Evolutionary conservation across 2,329 filamentous ascomycete genomes (phyloP), one percentile per base, ranked within the genome.

Genomic region (Malbranchea cinnamomea): DNA sequence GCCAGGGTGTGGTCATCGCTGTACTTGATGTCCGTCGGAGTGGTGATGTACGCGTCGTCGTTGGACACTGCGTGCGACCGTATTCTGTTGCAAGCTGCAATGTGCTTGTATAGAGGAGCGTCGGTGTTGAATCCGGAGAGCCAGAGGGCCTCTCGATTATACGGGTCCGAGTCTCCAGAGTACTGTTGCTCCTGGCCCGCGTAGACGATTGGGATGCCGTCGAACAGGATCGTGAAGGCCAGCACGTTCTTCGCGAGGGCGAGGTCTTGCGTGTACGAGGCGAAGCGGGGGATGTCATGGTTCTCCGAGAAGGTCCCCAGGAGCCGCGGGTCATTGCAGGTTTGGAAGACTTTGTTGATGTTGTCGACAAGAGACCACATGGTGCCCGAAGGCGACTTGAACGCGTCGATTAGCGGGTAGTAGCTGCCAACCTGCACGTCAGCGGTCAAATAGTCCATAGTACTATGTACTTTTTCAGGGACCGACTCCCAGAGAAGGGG

Each of bases 131-230:
- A 74, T 5, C 50, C 52, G 7, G 63, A 66, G 7, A 62, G 48
- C 71, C 71, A 75, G 23, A 68, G 54, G 5, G 69, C 66, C 43
- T 74, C 68, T n/a, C 69, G 65, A 29, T 57, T 60, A 0, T 60
- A 52, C 6, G 67, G 67, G 26, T 51, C 52, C 21, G 48, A 56
- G n/a, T 57, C 59, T 13, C 64, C 64, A 2, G 55, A 46, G 45
- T 63, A 71, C 36, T 65, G 68, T 42, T 78, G 73, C 49, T 78
- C 74, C 37, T 73, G 68, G 16, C 73, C 74, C 40, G 74, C 65
- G 49, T 77, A 78, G 19, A 77, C 59, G 32, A 75, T 69, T 1
- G 72, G 71, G 22, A 77, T 68, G 12, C 73, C 73, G 32, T 74
- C 50, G 18, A 47, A 44, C 11, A 78, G 61, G 17, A 78, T 62